Conservation (phyloP, 106 monocot genomes). For the Vanilla planifolia region DNA sequence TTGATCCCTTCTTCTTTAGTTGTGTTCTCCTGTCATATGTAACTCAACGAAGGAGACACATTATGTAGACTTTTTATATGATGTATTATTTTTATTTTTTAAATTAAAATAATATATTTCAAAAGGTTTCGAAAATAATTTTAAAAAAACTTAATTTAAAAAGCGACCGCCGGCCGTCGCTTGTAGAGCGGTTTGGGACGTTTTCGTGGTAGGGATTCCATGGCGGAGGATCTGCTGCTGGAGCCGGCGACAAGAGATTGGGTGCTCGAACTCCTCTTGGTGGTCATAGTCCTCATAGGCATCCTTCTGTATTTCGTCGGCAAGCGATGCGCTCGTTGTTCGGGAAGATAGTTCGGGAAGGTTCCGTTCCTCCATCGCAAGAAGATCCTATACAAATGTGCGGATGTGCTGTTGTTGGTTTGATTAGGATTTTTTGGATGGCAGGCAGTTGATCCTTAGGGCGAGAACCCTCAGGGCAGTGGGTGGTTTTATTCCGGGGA, state of each 20-base stretch:
- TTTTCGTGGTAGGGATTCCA: too few species aligned
- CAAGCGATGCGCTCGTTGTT: conserved; percentile 84
- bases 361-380: conserved; percentile 26
- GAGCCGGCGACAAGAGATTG: conserved; percentile 96
- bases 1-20: too few species aligned
- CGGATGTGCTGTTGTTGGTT: background rate
- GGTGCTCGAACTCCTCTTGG: conserved; percentile 89
- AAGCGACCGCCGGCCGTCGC: too few species aligned
- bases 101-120: too few species aligned
- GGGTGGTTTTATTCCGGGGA: conserved; percentile 17
- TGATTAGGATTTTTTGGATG: background rate
- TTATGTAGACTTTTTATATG: too few species aligned
- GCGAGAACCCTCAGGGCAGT: conserved; percentile 24
- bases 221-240: conserved; percentile 93
- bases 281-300: conserved; percentile 97
- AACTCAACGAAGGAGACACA: too few species aligned
- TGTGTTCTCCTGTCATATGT: too few species aligned
- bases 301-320: conserved; percentile 94
- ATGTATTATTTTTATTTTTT: too few species aligned
- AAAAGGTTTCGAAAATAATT: too few species aligned
- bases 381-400: too few species aligned
- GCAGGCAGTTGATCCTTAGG: conserved; percentile 28
- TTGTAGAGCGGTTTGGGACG: too few species aligned
- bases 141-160: too few species aligned
- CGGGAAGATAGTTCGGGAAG: conserved; percentile 76